These are phyloP conservation scores for Uronychia setigera DNA, from an alignment of 73 alveolate genomes.

Conservation along the genomic window DNA sequence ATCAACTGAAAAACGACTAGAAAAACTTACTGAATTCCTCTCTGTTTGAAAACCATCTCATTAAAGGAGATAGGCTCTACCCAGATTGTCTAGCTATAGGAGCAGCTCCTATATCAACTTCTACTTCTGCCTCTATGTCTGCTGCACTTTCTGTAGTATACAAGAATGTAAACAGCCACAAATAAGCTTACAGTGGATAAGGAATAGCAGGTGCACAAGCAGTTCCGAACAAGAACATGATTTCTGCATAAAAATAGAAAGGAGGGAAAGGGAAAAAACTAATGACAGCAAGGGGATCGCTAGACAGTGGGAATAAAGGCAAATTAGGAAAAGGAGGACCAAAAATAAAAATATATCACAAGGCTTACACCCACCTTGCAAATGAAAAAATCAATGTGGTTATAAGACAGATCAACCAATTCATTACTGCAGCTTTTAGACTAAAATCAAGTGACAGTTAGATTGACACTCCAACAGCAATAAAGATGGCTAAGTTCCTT, in stretches of 20 bases:
- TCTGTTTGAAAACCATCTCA: not conserved
- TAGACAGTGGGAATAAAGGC: not conserved
- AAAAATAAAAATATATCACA: not conserved
- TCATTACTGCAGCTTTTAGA: not conserved
- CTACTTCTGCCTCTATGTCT: not conserved
- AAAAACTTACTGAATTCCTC: not conserved
- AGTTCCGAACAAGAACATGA: too few species aligned
- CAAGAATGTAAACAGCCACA: not conserved
- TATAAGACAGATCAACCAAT: not conserved
- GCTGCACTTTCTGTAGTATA: not conserved
- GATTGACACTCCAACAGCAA: not conserved
- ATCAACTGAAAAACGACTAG: not conserved
- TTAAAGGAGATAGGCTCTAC: not conserved
- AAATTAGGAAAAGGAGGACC: not conserved
- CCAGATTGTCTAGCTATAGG: not conserved
- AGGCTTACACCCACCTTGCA: not conserved
- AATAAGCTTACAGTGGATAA: too few species aligned
- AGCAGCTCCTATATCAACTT: not conserved
- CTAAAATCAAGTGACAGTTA: not conserved
- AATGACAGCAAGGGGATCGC: not conserved
- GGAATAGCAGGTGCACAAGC: too few species aligned
- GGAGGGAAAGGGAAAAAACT: too few species aligned
- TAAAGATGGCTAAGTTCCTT: not conserved
- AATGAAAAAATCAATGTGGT: not conserved
- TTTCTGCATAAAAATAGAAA: too few species aligned